Conservation (phyloP, 2,329 filamentous ascomycete genomes). For the Alternaria sp. region DNA sequence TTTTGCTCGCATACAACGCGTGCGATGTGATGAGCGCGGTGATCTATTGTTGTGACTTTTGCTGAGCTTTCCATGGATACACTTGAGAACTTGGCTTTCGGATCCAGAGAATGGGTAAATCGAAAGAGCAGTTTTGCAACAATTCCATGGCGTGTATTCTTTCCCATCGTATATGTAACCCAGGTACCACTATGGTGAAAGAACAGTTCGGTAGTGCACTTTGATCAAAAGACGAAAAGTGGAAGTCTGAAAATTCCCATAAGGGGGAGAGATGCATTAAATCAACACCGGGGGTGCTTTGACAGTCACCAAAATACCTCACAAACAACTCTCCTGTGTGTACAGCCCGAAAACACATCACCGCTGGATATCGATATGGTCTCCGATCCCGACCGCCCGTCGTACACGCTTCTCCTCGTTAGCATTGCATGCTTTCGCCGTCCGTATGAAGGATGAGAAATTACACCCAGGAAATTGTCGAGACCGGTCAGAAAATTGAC, state of each 20-base stretch:
- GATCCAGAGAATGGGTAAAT: background rate
- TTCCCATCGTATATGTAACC: background rate
- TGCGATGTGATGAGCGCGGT: background rate
- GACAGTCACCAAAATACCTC: background rate
- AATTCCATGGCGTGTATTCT: background rate
- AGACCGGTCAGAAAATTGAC: background rate
- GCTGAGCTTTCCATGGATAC: background rate
- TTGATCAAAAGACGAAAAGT: background rate
- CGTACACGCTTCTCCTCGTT: background rate
- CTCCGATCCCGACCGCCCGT: background rate
- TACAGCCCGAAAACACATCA: background rate
- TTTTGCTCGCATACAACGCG: background rate
- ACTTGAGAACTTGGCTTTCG: background rate
- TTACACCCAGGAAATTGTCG: too few relatives aligned
- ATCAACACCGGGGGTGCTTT: background rate
- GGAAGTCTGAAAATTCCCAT: background rate
- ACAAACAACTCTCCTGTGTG: accelerated
- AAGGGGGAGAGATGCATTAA: background rate
- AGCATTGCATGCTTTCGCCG: background rate
- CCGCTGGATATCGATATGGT: background rate
- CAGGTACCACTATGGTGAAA: background rate
- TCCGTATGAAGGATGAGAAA: too few relatives aligned
- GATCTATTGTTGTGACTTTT: background rate
- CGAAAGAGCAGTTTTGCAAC: background rate
- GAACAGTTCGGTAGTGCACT: background rate